Evolutionary conservation across 441 rosid species (phyloP), one percentile per base, ranked within the genome.

Genomic region (Croton setiger): DNA sequence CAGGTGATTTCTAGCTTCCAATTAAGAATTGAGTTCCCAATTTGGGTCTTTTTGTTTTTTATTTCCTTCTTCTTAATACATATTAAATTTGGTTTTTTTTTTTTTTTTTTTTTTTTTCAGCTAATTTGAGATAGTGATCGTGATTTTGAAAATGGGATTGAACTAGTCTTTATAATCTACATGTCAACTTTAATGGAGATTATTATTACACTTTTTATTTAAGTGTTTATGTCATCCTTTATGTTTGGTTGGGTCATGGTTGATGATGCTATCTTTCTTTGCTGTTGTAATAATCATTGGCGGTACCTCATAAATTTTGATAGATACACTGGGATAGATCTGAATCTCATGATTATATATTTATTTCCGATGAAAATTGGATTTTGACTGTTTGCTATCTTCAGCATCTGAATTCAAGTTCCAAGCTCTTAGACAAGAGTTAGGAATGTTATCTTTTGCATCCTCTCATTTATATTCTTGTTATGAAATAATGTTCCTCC

Each of bases 1-100:
- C 78, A 84, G 96, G 98, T 88, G 70, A 74, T 48, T 59, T 66
- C 17, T 39, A 10, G 70, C 49, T 23, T 56, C 74, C 33, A 47
- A 10, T 61, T n/a, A 2, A 39, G 54, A 3, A 14, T 12, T 39
- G 17, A 23, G 4, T 2, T 20, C 51, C 51, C 35, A 58, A 23
- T 66, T 1, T 8, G 1, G 9, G 10, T 14, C 27, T 37, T 27
- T 39, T 61, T 62, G 15, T 2, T n/a, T 27, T 66, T 49, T n/a
- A n/a, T n/a, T n/a, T n/a, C n/a, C 17, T 37, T 14, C 12, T 27
- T 27, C 31, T 27, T 27, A 1, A 27, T 27, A 27, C 31, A 27
- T 27, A 27, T 43, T 52, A 41, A 31, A 41, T 56, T 57, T 54
- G 11, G 1, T 3, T 54, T 0, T n/a, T 33, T 15, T 3, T 33